A percentile compares a stretch with the other conserved stretches of the same genome.
These are phyloP conservation scores for Metschnikowia similis DNA, from an alignment of 805 yeast genomes.

Conservation along the genomic window DNA sequence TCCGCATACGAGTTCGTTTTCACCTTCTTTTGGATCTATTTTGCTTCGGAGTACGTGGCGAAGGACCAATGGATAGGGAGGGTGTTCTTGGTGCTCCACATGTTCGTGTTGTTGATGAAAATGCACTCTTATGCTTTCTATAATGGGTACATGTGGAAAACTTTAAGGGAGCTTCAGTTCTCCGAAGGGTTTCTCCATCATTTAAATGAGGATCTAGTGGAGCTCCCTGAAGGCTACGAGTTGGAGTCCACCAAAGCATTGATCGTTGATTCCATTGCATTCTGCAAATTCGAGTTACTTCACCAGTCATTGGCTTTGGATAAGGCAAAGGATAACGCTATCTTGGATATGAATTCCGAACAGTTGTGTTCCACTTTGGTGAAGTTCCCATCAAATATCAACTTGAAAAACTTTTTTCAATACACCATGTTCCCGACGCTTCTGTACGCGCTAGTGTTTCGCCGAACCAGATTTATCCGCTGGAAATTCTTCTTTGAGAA, in stretches of 20 bases:
- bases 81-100: constrained; percentile 79
- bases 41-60: constrained; percentile 45
- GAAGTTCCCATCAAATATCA: constrained; percentile 71
- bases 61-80: constrained; percentile 86
- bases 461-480: constrained; percentile 67
- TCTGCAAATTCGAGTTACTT: constrained; percentile 68
- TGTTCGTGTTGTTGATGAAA: constrained; percentile 87
- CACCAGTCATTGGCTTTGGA: constrained; percentile 42
- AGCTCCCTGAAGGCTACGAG: constrained; percentile 29
- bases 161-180: constrained; percentile 49
- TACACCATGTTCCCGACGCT: constrained; percentile 88
- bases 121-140: constrained; percentile 90
- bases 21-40: constrained; percentile 48
- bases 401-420: constrained; percentile 59
- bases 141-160: constrained; percentile 83
- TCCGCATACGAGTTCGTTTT: constrained; percentile 50
- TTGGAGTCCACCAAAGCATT: constrained; percentile 18
- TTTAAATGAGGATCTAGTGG: constrained; percentile 18
- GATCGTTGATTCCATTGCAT: constrained; percentile 47
- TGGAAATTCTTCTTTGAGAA: constrained; percentile 67
- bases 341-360: constrained; percentile 10
- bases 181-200: constrained; percentile 38
- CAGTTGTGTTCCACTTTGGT: constrained; percentile 15
- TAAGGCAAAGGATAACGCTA: constrained; percentile 13
- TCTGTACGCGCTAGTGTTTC: constrained; percentile 78